These are phyloP conservation scores for Phycomyces nitens DNA, from an alignment of 192 early-diverging fungal genomes.

Conservation along the genomic window DNA sequence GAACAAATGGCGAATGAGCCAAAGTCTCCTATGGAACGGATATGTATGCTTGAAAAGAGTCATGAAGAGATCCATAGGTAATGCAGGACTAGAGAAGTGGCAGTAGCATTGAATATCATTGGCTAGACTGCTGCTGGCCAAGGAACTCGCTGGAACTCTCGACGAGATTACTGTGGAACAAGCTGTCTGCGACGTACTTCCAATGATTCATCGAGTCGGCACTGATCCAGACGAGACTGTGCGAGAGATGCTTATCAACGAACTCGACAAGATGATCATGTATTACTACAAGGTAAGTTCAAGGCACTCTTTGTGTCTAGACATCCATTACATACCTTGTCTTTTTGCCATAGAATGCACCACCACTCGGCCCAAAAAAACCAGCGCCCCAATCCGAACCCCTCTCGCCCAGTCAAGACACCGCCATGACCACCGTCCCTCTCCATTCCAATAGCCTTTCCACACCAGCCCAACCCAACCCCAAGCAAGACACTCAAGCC, in stretches of 20 bases:
- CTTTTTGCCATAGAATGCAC: conserved; percentile 8
- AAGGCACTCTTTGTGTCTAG: no score
- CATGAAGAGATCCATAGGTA: conserved; percentile 17
- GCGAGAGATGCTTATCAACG: conserved; percentile 39
- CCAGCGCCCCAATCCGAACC: no score
- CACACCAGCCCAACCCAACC: no score
- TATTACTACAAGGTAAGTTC: conserved; percentile 45
- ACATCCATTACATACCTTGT: not conserved
- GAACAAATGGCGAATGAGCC: conserved; percentile 13
- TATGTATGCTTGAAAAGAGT: conserved; percentile 2
- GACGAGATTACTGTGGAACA: conserved; percentile 32
- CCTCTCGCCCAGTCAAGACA: no score
- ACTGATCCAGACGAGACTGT: conserved; percentile 43
- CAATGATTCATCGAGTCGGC: conserved; percentile 36
- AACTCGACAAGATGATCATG: conserved; percentile 44
- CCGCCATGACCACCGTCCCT: no score
- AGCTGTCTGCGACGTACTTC: conserved; percentile 37
- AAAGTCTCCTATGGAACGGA: conserved; percentile 7
- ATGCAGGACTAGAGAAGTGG: not conserved
- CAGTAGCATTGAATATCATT: conserved; percentile 11
- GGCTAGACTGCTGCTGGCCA: conserved; percentile 40
- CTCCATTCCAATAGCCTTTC: no score
- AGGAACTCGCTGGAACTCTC: conserved; percentile 36
- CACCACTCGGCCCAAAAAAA: not conserved
- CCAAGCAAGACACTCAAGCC: not conserved